Conservation (phyloP, 2,329 filamentous ascomycete species). For the Epichloe gansuensis region DNA sequence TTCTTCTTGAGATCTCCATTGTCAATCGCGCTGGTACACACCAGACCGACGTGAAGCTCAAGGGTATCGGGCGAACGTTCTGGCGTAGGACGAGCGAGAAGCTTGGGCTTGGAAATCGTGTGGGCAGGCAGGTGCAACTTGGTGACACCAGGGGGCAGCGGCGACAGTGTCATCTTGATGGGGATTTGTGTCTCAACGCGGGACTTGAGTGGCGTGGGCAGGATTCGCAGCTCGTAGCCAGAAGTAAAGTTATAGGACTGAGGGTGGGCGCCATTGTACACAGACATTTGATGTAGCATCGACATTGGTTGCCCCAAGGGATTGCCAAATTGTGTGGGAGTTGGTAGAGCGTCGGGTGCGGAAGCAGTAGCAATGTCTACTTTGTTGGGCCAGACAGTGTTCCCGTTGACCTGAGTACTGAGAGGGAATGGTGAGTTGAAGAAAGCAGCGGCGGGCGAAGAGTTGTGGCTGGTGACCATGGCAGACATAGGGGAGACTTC, state of each 20-base stretch:
- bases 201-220: conserved; percentile 65
- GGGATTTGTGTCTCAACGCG: conserved; percentile 95
- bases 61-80: conserved; percentile 58
- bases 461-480: conserved; percentile 37
- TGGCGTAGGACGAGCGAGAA: conserved; percentile 60
- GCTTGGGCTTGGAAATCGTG: conserved; percentile 88
- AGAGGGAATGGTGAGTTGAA: conserved; percentile 36
- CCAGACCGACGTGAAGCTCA: conserved; percentile 67
- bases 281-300: conserved; percentile 16
- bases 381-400: conserved; percentile 24
- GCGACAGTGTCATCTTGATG: conserved; percentile 66
- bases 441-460: conserved; percentile 33
- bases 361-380: conserved; percentile 13
- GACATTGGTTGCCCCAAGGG: conserved; percentile 2
- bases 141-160: conserved; percentile 61
- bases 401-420: conserved; percentile 19
- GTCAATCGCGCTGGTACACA: conserved; percentile 87
- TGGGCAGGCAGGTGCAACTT: conserved; percentile 78
- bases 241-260: conserved; percentile 19
- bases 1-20: conserved; percentile 51
- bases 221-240: conserved; percentile 40
- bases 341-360: conserved; percentile 14
- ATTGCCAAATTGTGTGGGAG: conserved; percentile 14
- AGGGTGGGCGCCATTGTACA: conserved; percentile 12
- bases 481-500: conserved; percentile 43